Conservation (phyloP, 2,329 filamentous ascomycete genomes). For the Exophiala xenobiotica region DNA sequence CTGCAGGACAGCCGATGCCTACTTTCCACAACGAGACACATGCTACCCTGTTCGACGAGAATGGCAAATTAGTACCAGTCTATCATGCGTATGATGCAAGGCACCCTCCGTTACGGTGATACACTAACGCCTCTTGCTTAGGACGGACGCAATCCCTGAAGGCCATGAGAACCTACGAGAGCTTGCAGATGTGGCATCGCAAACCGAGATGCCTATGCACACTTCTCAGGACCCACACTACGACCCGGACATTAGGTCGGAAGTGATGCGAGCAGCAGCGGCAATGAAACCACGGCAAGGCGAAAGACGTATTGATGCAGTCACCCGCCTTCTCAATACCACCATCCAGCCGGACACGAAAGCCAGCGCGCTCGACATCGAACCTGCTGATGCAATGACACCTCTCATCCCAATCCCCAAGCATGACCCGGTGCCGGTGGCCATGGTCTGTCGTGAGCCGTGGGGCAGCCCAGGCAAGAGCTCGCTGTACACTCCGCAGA, state of each 20-base stretch:
- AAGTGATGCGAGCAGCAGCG: constrained; percentile 62
- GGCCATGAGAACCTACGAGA: constrained; percentile 20
- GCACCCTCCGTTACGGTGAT: too few species aligned
- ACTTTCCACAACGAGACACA: constrained; percentile 25
- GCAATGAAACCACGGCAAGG: constrained; percentile 50
- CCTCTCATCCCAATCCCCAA: constrained; percentile 61
- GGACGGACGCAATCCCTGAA: constrained; percentile 11
- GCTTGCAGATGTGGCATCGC: constrained; percentile 20
- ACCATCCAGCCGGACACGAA: constrained; percentile 53
- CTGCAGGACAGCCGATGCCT: constrained; percentile 35
- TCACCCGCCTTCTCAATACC: constrained; percentile 66
- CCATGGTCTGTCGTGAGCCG: constrained; percentile 67
- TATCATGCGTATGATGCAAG: constrained; percentile 17
- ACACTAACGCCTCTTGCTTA: too few species aligned
- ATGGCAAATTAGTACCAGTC: constrained; percentile 13
- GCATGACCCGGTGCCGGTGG: constrained; percentile 65
- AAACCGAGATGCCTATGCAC: constrained; percentile 52
- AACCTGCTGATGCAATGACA: constrained; percentile 58
- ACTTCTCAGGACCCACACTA: constrained; percentile 62
- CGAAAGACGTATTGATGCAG: constrained; percentile 58
- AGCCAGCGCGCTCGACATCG: constrained; percentile 54
- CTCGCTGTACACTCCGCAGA: constrained; percentile 67
- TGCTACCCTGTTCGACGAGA: constrained; percentile 27
- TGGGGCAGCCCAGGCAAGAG: constrained; percentile 64
- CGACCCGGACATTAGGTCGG: constrained; percentile 59